These are phyloP conservation scores for Arthrobotrys iridis DNA, from an alignment of 2,329 filamentous ascomycete species.

Conservation along the genomic window DNA sequence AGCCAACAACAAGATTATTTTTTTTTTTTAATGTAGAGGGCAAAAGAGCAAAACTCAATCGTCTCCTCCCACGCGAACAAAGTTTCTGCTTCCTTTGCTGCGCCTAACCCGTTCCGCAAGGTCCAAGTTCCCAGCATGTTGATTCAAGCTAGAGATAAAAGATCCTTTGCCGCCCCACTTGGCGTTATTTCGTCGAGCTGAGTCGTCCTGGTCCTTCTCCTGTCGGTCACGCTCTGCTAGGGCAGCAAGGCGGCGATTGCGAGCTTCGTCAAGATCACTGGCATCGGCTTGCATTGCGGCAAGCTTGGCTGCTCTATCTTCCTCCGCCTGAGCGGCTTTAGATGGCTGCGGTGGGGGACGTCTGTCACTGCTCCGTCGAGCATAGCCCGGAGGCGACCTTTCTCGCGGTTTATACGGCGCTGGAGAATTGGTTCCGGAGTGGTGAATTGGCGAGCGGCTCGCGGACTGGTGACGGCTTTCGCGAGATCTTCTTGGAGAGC, in stretches of 20 bases:
- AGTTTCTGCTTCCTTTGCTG: conserved; percentile 56
- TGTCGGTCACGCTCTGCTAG: conserved; percentile 73
- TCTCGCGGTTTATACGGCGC: conserved; percentile 56
- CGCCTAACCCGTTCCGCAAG: conserved; percentile 63
- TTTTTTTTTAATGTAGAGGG: too few species aligned
- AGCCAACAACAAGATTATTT: neutral
- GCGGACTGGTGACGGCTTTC: conserved; percentile 31
- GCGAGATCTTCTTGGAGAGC: conserved; percentile 24
- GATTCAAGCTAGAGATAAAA: conserved; percentile 73
- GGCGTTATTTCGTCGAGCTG: conserved; percentile 68
- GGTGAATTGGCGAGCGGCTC: conserved; percentile 39
- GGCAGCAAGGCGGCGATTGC: conserved; percentile 73
- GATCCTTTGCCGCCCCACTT: conserved; percentile 72
- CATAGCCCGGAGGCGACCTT: conserved; percentile 32
- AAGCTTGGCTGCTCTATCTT: conserved; percentile 73
- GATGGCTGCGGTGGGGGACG: conserved; percentile 49
- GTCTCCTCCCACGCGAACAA: conserved; percentile 50
- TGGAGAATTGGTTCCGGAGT: conserved; percentile 22
- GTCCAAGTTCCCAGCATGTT: conserved; percentile 65
- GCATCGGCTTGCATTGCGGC: conserved; percentile 79
- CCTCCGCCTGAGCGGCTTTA: conserved; percentile 60
- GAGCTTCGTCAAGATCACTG: conserved; percentile 74
- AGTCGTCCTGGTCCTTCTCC: conserved; percentile 74
- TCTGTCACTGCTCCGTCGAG: conserved; percentile 55
- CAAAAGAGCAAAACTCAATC: conserved; percentile 6